phyloP scores from a whole-genome alignment of 2,329 filamentous ascomycete genomes.

The Alternaria brassicae region DNA sequence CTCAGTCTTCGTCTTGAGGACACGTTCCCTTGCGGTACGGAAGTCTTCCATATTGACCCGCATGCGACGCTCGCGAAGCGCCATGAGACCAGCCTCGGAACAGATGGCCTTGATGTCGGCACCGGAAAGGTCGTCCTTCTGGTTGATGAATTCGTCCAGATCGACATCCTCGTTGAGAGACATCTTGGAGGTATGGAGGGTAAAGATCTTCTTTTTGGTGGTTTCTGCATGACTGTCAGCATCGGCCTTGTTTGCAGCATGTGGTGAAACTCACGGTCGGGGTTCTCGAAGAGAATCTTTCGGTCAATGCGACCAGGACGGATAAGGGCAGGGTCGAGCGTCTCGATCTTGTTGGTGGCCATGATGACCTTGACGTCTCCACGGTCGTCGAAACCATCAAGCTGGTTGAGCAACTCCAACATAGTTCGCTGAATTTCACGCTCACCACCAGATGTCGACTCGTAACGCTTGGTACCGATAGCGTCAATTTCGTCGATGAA shows the following conservation, averaged over 20 bases:
- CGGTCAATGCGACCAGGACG: slow-evolving; percentile 97
- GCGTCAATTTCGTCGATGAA: slow-evolving; percentile 99
- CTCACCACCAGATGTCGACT: slow-evolving; percentile 95
- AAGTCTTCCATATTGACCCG: slow-evolving; percentile 99
- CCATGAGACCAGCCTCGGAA: slow-evolving; percentile 94
- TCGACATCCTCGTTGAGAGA: slow-evolving; percentile 96
- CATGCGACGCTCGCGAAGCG: slow-evolving; percentile 93
- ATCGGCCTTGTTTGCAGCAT: not conserved
- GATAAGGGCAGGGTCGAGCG: slow-evolving; percentile 92
- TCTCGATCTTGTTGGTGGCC: slow-evolving; percentile 99
- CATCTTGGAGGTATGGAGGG: slow-evolving; percentile 98
- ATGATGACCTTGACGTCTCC: slow-evolving; percentile 99
- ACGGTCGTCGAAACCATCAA: slow-evolving; percentile 97
- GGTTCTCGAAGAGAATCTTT: slow-evolving; percentile 85
- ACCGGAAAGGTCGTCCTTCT: slow-evolving; percentile 96
- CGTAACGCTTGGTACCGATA: slow-evolving; percentile 98
- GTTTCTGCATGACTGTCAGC: slow-evolving; percentile 76
- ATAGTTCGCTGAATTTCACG: slow-evolving; percentile 98
- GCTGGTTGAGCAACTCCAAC: slow-evolving; percentile 96
- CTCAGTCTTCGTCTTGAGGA: slow-evolving; percentile 98
- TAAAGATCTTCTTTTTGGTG: slow-evolving; percentile 98
- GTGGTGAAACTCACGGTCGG: slow-evolving; percentile 63
- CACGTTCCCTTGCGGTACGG: slow-evolving; percentile 86
- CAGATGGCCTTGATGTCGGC: slow-evolving; percentile 99
- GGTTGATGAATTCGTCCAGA: slow-evolving; percentile 95